Base-by-base conservation (phyloP, 148 eudicot genomes). In the Amaranthus palmeri region DNA sequence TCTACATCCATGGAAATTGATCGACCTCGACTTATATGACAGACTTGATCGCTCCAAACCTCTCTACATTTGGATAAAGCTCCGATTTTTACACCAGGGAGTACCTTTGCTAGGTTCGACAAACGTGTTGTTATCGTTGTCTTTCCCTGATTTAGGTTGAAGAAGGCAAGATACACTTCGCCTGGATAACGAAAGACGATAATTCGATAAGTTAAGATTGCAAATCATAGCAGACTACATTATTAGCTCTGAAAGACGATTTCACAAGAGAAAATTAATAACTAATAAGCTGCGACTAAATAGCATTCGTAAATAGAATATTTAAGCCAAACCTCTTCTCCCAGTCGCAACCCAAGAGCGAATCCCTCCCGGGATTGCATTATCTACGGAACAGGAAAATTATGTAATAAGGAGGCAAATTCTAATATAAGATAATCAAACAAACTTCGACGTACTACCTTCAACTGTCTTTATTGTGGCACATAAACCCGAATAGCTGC, bases 321-420 rank as follows among this genome's bases (percentile, higher is more conserved):
- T 4, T 50, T 6, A 60, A 78, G 71, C 7, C 77, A 55, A 42
- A 96, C 99, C 99, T 83, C 61, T 82, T 77, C 88, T 82, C 61
- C 99, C 97, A 4, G 87, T 90, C 7, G 97, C 93, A 71, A 92
- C 76, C 99, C 97, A 96, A 59, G 93, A 84, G 48, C 92, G 92
- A 73, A 83, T 68, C 52, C 93, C 92, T 64, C 53, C 61, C 14
- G 86, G 74, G 67, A 36, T 76, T 14, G 68, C 76, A 54, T 76
- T 81, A 73, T 68, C 98, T 93, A 77, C 83, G 82, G 60, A 61
- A 76, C 63, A 57, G 73, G 70, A 11, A 70, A 64, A 10, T n/a
- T 6, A 5, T 54, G 59, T 64, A 53, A 53, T 8, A 17, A 55
- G 10, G 43, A 14, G 6, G 61, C 6, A 57, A 15, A 8, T 14